Conservation (phyloP, 176 grass and related monocot genomes). For the Phoenix roebelenii region DNA sequence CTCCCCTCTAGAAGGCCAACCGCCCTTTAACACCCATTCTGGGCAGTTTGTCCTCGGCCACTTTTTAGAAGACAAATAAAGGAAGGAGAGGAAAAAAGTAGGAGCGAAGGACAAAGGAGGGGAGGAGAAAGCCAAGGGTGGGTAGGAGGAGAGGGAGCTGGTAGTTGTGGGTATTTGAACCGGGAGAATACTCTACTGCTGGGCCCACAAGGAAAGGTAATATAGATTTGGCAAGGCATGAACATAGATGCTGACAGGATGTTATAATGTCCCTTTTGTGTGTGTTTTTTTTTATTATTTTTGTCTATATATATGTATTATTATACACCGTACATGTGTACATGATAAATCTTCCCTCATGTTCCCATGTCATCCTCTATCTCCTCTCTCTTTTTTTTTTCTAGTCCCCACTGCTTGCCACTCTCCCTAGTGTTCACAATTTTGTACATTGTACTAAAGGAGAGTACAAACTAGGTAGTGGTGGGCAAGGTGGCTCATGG, state of each 20-base stretch:
- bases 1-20: neutral
- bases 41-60: neutral
- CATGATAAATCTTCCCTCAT: too few species aligned
- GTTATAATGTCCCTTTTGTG: neutral
- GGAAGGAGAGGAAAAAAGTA: neutral
- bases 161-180: neutral
- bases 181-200: too few species aligned
- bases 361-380: too few species aligned
- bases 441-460: too few species aligned
- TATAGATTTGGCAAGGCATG: constrained; percentile 23
- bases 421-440: too few species aligned
- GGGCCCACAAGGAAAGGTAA: neutral
- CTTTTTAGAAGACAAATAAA: neutral
- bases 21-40: neutral
- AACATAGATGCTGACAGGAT: constrained; percentile 39
- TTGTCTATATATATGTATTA: too few species aligned
- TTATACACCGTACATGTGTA: too few species aligned
- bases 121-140: constrained; percentile 3
- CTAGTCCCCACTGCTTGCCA: too few species aligned
- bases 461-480: too few species aligned
- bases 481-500: too few species aligned
- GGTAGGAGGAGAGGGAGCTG: neutral
- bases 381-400: too few species aligned
- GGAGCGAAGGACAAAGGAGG: neutral
- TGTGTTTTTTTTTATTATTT: neutral